Conservation (phyloP, 1,284 basidiomycete species). For the Heterobasidion occidentale region DNA sequence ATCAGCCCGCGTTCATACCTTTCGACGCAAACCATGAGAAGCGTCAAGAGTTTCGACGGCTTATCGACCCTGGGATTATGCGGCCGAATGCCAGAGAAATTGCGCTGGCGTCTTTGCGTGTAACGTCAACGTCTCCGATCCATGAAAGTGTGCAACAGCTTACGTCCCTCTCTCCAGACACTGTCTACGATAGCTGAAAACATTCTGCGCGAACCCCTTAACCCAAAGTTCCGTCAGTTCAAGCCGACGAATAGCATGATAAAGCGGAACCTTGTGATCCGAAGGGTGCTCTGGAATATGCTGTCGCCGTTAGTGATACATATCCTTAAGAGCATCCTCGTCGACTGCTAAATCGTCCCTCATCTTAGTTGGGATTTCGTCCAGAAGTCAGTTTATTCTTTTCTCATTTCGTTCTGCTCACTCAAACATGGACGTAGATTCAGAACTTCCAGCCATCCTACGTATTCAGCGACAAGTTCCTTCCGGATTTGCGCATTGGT, state of each 20-base stretch:
- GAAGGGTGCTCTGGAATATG: conserved; percentile 72
- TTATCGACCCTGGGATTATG: conserved; percentile 71
- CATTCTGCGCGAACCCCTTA: conserved; percentile 53
- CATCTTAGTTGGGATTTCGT: conserved; percentile 59
- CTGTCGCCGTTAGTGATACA: conserved; percentile 47
- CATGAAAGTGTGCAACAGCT: neutral
- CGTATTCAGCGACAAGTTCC: conserved; percentile 43
- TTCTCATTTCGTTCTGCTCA: neutral
- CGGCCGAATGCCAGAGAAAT: conserved; percentile 59
- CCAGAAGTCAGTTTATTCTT: conserved; percentile 37
- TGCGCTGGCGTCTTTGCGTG: conserved; percentile 56
- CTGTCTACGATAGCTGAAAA: conserved; percentile 66
- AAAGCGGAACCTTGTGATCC: conserved; percentile 50
- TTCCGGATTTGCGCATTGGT: conserved; percentile 53
- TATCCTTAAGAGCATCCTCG: neutral
- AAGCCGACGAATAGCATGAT: conserved; percentile 68
- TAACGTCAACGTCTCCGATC: conserved; percentile 19
- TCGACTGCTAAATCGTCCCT: conserved; percentile 5
- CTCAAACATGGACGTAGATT: conserved; percentile 8
- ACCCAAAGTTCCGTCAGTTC: conserved; percentile 63
- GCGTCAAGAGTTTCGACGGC: conserved; percentile 61
- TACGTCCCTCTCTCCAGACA: conserved; percentile 34
- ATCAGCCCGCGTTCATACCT: conserved; percentile 23
- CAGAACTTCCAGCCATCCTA: conserved; percentile 57
- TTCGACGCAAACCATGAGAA: conserved; percentile 51